Percentiles rank a stretch among this genome's conserved stretches.
Conservation (phyloP, 441 rosid genomes). For the Syzygium syzygioides region DNA sequence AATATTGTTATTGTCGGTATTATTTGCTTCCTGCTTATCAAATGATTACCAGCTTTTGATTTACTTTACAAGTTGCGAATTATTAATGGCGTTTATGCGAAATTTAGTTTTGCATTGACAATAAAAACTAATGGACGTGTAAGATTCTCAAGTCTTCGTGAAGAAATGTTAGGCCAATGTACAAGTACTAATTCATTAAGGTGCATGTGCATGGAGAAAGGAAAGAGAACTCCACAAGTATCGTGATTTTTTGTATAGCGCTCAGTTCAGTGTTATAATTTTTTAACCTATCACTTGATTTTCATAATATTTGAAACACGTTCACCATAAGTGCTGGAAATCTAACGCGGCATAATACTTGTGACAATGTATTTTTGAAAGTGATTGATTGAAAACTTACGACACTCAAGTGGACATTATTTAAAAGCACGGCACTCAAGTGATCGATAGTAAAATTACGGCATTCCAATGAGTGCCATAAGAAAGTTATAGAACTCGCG, state of each 20-base stretch:
- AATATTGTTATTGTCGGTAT: not conserved
- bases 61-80: not conserved
- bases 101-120: not conserved
- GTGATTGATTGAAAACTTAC: not conserved
- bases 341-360: not conserved
- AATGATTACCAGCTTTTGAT: not conserved
- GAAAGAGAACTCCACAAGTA: not conserved
- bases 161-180: not conserved
- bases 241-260: not conserved
- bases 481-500: not conserved
- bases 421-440: rapidly evolving
- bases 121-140: not conserved
- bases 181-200: not conserved
- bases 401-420: not conserved
- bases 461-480: rapidly evolving
- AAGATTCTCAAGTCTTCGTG: not conserved
- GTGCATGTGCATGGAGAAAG: not conserved
- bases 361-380: not conserved
- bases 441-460: not conserved
- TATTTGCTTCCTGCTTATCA: not conserved
- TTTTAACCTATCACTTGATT: not conserved
- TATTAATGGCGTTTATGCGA: not conserved
- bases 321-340: not conserved
- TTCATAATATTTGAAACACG: not conserved
- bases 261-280: not conserved